Evolutionary conservation across 1,284 basidiomycete genomes (phyloP), one percentile per base, ranked within the genome.

Genomic region (Naganishia cerealis): DNA sequence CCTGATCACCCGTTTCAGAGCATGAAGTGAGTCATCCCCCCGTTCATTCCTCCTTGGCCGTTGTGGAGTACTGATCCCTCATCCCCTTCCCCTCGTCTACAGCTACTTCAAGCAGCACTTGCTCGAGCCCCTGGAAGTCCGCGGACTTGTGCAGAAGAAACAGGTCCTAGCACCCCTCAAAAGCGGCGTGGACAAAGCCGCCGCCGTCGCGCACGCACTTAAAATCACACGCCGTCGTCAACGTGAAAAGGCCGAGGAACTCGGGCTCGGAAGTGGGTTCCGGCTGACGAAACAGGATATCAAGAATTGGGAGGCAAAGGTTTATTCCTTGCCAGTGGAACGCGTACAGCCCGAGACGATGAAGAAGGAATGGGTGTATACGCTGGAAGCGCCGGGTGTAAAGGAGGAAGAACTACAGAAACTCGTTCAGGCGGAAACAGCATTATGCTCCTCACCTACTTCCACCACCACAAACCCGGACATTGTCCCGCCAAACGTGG

Each of bases 1-100:
- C 69, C 69, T 43, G 69, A 70, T 59, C 69, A 70, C 58, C 69
- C 69, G 48, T 70, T 70, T 38, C 52, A 58, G 55, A 67, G 69
- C 43, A 67, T 65, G 54, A 67, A 67, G 69, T 70, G 50, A 39
- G 69, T 70, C 5, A 50, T 39, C 4, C 40, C n/a, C 29, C 29
- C n/a, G 40, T 46, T 46, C 43, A 39, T 57, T 1, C 13, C 13
- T 42, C 16, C 40, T 42, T 18, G 40, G 9, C 16, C 40, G 3
- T 18, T 42, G 40, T 42, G 9, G 40, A 10, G 26, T 42, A 56
- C 62, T 38, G 29, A 52, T 29, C 5, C 21, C 18, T 40, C 16
- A n/a, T n/a, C n/a, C 21, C 5, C 29, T 33, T 54, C 43, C 29
- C 33, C 18, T 36, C 26, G 12, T 3, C 29, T 33, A 33, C 53